A percentile compares a stretch with the other conserved stretches of the same genome.
phyloP scores from a whole-genome alignment of 2,329 filamentous ascomycete genomes.

The Aureobasidium vineae region DNA sequence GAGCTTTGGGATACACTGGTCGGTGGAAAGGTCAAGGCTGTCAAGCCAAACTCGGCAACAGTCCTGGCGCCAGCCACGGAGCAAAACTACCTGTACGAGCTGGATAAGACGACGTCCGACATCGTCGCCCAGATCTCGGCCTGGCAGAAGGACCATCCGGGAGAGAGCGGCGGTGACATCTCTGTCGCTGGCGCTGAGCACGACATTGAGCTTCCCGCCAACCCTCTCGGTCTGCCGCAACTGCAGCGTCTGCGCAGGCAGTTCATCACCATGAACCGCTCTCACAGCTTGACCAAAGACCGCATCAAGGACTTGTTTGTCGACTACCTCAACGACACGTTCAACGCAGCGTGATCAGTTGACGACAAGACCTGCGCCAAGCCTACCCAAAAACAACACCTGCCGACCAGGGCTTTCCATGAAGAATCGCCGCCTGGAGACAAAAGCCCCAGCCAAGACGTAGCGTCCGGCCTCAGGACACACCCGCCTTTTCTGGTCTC shows the following conservation, averaged over 20 bases:
- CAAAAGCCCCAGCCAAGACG: neutral
- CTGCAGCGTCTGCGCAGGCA: constrained; percentile 74
- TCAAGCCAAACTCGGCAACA: constrained; percentile 74
- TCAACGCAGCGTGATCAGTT: constrained; percentile 31
- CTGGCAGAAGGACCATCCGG: constrained; percentile 62
- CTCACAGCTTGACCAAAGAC: constrained; percentile 52
- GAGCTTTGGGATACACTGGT: constrained; percentile 72
- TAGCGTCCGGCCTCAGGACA: neutral
- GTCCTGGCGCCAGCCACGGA: constrained; percentile 62
- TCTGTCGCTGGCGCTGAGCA: constrained; percentile 53
- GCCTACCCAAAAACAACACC: neutral
- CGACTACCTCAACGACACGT: constrained; percentile 45
- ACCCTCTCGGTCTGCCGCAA: constrained; percentile 65
- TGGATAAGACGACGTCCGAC: constrained; percentile 76
- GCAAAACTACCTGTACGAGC: constrained; percentile 72
- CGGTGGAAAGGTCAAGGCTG: constrained; percentile 62
- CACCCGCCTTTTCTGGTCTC: no score
- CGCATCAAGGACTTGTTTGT: constrained; percentile 43
- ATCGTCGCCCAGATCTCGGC: constrained; percentile 69
- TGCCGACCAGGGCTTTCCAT: neutral
- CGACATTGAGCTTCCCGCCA: constrained; percentile 63
- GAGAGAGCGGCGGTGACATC: constrained; percentile 55
- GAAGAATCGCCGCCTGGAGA: neutral
- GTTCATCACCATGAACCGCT: constrained; percentile 71
- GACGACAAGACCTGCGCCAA: neutral